Conservation (phyloP, 306 rosid genomes). For the Vicia faba region DNA sequence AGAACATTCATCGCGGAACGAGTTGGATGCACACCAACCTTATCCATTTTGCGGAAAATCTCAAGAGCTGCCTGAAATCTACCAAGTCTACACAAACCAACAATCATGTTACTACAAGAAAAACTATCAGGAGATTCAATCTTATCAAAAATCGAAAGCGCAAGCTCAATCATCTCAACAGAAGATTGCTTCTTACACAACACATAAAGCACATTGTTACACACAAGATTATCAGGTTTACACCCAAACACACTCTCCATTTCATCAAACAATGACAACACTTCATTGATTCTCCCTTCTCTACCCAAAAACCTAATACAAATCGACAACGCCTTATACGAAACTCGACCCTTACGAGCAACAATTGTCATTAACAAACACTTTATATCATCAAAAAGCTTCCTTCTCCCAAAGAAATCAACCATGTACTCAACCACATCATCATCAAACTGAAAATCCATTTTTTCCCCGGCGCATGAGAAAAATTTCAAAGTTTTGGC, state of each 20-base stretch:
- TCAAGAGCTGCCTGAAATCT: slow-evolving; percentile 58
- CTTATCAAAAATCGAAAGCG: slow-evolving; percentile 51
- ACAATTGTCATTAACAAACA: slow-evolving; percentile 58
- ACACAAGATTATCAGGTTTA: slow-evolving; percentile 65
- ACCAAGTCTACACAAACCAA: slow-evolving; percentile 70
- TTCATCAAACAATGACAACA: slow-evolving; percentile 62
- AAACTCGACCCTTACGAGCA: slow-evolving; percentile 49
- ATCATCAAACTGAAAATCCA: slow-evolving; percentile 60
- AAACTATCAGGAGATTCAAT: slow-evolving; percentile 63
- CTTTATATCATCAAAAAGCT: slow-evolving; percentile 74
- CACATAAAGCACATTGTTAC: slow-evolving; percentile 70
- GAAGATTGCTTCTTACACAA: slow-evolving; percentile 71
- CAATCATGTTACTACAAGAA: slow-evolving; percentile 70
- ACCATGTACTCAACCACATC: slow-evolving; percentile 67
- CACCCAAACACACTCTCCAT: slow-evolving; percentile 62
- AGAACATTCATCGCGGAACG: slow-evolving; percentile 64
- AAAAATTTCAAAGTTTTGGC: slow-evolving; percentile 62
- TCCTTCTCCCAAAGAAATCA: slow-evolving; percentile 77
- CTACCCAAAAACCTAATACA: slow-evolving; percentile 76
- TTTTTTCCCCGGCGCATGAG: slow-evolving; percentile 65
- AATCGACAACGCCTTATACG: slow-evolving; percentile 57
- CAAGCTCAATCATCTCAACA: slow-evolving; percentile 55
- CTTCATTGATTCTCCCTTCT: slow-evolving; percentile 64
- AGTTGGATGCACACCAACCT: slow-evolving; percentile 59
- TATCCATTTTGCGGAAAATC: slow-evolving; percentile 57